These are phyloP conservation scores for Coffea eugenioides DNA, from an alignment of 257 asterid genomes.

Conservation along the genomic window DNA sequence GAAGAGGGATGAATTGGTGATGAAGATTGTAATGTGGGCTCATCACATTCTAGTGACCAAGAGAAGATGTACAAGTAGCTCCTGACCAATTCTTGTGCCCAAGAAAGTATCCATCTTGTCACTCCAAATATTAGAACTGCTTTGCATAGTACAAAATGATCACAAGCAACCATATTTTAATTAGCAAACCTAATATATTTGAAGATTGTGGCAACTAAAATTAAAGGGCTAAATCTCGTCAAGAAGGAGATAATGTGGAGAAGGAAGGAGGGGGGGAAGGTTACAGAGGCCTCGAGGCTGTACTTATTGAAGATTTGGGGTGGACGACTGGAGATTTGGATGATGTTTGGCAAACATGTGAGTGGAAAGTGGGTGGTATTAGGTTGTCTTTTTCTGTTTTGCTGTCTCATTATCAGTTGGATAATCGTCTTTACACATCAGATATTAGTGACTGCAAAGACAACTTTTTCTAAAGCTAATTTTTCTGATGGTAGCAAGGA, in stretches of 20 bases:
- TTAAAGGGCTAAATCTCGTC: background rate
- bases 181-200: background rate
- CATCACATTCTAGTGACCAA: slow-evolving; percentile 11
- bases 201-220: background rate
- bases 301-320: slow-evolving; percentile 31
- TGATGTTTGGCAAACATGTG: slow-evolving; percentile 28
- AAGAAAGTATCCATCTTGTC: slow-evolving; percentile 51
- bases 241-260: background rate
- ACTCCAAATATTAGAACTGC: slow-evolving; percentile 53
- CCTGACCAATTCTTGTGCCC: slow-evolving; percentile 32
- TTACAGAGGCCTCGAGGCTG: slow-evolving; percentile 10
- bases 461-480: slow-evolving; percentile 22
- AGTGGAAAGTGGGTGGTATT: slow-evolving; percentile 15
- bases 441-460: slow-evolving; percentile 28
- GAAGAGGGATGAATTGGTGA: slow-evolving; percentile 13
- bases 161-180: slow-evolving; percentile 32
- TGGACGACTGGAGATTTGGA: slow-evolving; percentile 13
- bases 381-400: slow-evolving; percentile 26
- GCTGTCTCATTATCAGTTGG: slow-evolving; percentile 41
- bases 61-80: slow-evolving; percentile 29
- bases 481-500: slow-evolving; percentile 35
- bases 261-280: slow-evolving; percentile 39
- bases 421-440: slow-evolving; percentile 44
- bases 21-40: slow-evolving; percentile 4
- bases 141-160: slow-evolving; percentile 49